Conservation (phyloP, 2,329 filamentous ascomycete genomes). For the Fusarium nematophilum region DNA sequence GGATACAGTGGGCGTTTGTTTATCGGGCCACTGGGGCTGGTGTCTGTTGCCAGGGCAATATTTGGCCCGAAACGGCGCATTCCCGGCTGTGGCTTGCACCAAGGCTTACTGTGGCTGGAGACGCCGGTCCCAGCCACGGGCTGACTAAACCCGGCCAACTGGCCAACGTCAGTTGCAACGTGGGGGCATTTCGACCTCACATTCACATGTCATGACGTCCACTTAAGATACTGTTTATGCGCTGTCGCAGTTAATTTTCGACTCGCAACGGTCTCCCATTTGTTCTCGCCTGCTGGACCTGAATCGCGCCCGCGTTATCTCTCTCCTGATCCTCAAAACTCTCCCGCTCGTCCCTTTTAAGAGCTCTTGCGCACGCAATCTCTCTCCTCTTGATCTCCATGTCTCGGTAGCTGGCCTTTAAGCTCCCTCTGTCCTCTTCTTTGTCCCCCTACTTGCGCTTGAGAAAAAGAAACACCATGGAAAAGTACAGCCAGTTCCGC, state of each 20-base stretch:
- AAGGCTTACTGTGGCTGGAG: constrained; percentile 8
- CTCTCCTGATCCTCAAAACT: neutral
- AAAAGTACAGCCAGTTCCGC: constrained; percentile 94
- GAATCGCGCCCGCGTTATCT: constrained; percentile 7
- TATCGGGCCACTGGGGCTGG: constrained; percentile 21
- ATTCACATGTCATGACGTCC: constrained; percentile 42
- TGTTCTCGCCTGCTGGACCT: neutral
- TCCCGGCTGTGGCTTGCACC: constrained; percentile 6
- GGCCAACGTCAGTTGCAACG: constrained; percentile 15
- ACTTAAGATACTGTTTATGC: constrained; percentile 21
- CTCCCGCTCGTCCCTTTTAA: constrained; percentile 3
- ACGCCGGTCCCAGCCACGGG: neutral
- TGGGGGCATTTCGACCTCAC: constrained; percentile 25
- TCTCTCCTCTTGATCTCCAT: constrained; percentile 28
- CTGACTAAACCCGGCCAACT: constrained; percentile 17
- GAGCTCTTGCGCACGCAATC: constrained; percentile 15
- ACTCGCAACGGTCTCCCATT: constrained; percentile 28
- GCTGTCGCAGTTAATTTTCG: constrained; percentile 35
- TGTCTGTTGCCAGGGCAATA: constrained; percentile 36
- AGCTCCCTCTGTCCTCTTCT: constrained; percentile 17
- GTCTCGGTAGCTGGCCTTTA: constrained; percentile 38
- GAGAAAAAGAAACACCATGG: constrained; percentile 67
- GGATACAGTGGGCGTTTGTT: constrained; percentile 41
- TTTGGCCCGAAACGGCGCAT: neutral
- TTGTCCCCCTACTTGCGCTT: constrained; percentile 20